Evolutionary conservation across 1,139 yeast species (phyloP), one percentile per base, ranked within the genome.

Genomic region (Pichia terricola): DNA sequence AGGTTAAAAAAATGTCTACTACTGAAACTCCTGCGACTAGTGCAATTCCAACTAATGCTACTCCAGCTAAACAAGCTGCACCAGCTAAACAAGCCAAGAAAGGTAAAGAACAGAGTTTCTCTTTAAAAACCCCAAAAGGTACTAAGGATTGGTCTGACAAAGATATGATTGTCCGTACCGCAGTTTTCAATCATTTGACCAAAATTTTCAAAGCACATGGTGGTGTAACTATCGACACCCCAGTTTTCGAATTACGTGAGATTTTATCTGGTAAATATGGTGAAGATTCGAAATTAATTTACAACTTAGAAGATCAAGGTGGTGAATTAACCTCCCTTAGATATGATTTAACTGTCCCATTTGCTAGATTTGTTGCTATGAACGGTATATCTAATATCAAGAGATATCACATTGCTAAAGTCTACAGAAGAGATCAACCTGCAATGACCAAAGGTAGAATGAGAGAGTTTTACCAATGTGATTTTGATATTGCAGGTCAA

Each of bases 361-460:
- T 91, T 68, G 98, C 98, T 10, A 76, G 98, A 63, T 91, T 76
- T 60, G 94, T 91, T 45, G 98, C 98, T 34, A 83, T 87, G 82
- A 91, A 91, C 69, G 87, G 86, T 58, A 75, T 91, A 50, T 82
- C 86, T 56, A 77, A 72, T 61, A 91, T 91, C 66, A 91, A 91
- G 68, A 76, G 98, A 62, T 91, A 80, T 65, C 98, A 91, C 68
- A 86, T 91, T 54, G 98, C 98, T 55, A 91, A 91, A 66, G 98
- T 91, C 44, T 91, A 91, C 68, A 79, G 98, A 69, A 82, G 98
- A 68, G 98, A 91, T 63, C 98, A 91, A 66, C 98, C 98, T 5
- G 98, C 98, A 16, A 91, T 91, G 98, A 89, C 97, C 47, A 91
- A 91, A 66, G 98, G 98, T 48, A 79, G 98, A 67, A 91, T 91